Conservation (phyloP, 257 asterid genomes). For the Nicotiana tomentosiformis region DNA sequence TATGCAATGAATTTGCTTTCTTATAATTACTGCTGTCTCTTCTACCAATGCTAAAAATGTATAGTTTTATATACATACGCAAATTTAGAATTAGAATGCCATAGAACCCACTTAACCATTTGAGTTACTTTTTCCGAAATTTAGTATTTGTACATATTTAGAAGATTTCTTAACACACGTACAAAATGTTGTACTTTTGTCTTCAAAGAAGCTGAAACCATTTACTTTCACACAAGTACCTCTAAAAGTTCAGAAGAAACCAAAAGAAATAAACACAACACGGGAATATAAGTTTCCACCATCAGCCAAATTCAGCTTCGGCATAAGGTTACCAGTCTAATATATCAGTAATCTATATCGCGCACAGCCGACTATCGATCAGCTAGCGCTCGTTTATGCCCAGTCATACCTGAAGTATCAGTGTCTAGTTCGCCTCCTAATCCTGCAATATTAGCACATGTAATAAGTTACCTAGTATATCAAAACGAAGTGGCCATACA, state of each 20-base stretch:
- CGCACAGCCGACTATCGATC: neutral
- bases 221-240: neutral
- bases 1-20: too few relatives aligned
- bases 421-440: slow-evolving; percentile 53
- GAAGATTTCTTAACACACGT: too few relatives aligned
- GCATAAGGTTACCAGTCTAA: neutral
- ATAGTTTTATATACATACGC: too few relatives aligned
- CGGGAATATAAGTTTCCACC: neutral
- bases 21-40: too few relatives aligned
- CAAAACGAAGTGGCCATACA: neutral
- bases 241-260: neutral
- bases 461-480: neutral
- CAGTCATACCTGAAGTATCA: slow-evolving; percentile 18
- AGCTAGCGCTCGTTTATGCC: neutral
- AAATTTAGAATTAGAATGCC: too few relatives aligned
- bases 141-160: too few relatives aligned
- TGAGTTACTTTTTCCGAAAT: too few relatives aligned
- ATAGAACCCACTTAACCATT: too few relatives aligned
- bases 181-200: neutral
- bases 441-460: slow-evolving; percentile 35
- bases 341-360: neutral
- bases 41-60: too few relatives aligned
- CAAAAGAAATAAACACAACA: neutral
- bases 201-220: neutral
- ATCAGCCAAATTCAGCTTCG: neutral